These are phyloP conservation scores for Cercospora canescens DNA, from an alignment of 2,329 filamentous ascomycete genomes.

Conservation along the genomic window DNA sequence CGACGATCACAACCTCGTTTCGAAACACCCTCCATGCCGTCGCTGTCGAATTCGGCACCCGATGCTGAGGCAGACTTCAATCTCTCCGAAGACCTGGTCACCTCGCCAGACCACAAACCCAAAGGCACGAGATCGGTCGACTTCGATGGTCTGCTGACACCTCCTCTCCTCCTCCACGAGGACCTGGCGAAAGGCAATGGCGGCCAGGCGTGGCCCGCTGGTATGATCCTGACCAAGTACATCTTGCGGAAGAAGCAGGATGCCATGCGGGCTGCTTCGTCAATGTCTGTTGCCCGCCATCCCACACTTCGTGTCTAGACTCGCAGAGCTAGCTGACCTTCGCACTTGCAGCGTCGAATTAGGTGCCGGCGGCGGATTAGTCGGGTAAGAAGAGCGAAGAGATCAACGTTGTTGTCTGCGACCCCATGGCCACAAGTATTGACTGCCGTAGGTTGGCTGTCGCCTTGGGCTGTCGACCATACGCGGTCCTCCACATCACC, in stretches of 20 bases:
- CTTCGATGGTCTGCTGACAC: slow-evolving; percentile 72
- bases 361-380: slow-evolving; percentile 86
- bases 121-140: slow-evolving; percentile 54
- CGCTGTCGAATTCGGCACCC: neutral
- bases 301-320: neutral
- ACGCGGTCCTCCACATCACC: slow-evolving; percentile 70
- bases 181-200: slow-evolving; percentile 87
- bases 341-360: slow-evolving; percentile 71
- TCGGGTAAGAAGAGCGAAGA: slow-evolving; percentile 51
- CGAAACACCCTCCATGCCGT: neutral
- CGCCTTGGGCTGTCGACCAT: slow-evolving; percentile 56
- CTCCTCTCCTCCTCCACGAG: slow-evolving; percentile 75
- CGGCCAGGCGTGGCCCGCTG: slow-evolving; percentile 91
- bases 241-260: slow-evolving; percentile 72
- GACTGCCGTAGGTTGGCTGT: slow-evolving; percentile 52
- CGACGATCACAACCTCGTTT: neutral
- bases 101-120: slow-evolving; percentile 52
- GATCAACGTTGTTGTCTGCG: neutral
- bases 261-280: slow-evolving; percentile 64
- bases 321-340: slow-evolving; percentile 19
- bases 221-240: slow-evolving; percentile 83
- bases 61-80: slow-evolving; percentile 29
- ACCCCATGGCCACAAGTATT: slow-evolving; percentile 8
- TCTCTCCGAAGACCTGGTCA: slow-evolving; percentile 58
- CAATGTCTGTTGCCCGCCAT: slow-evolving; percentile 63